Evolutionary conservation across 2,329 filamentous ascomycete species (phyloP), one percentile per base, ranked within the genome.

Genomic region (Stagonosporopsis cucurbitacearum): DNA sequence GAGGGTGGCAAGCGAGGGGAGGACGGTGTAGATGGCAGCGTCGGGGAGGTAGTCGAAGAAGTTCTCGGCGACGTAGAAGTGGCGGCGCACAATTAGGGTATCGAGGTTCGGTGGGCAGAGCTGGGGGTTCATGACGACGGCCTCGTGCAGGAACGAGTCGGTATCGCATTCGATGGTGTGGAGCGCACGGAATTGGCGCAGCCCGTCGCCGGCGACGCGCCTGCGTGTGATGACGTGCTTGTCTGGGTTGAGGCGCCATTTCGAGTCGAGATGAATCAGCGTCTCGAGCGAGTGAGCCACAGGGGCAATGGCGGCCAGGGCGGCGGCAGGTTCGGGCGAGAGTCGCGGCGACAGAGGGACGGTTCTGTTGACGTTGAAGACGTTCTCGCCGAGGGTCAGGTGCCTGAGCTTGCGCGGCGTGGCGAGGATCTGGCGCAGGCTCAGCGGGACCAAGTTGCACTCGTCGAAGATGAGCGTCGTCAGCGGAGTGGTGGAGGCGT

Each of bases 321-420:
- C 54, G 1, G 48, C 64, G 8, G 36, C 17, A 1, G 66, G 58
- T 3, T 59, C 33, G 12, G 49, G 60, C 3, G 67, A 61, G 1
- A 74, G 50, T 8, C 54, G 46, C 0, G 69, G 66, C 6, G 57
- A 45, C 3, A 58, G 12, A n/a, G 50, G 30, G 9, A 57, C 48
- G 13, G 55, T 54, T 1, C 53, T 46, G 23, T 60, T 63, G 19
- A 63, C 56, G 25, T 73, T 72, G 57, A 63, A 67, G 1, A 70
- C 63, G 22, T 74, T 74, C 50, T 76, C 74, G 19, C 73, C 72
- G 6, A 76, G 60, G 0, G 68, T 72, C 17, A 76, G 63, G 13
- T 65, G 58, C 53, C 67, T 71, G 13, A 76, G 57, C 2, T 51
- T 58, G 28, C 65, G 67, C 1, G 74, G 73, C 3, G 67, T 69